Conservation (phyloP, 164 flowering plant genomes). For the Cinnamomum micranthum region DNA sequence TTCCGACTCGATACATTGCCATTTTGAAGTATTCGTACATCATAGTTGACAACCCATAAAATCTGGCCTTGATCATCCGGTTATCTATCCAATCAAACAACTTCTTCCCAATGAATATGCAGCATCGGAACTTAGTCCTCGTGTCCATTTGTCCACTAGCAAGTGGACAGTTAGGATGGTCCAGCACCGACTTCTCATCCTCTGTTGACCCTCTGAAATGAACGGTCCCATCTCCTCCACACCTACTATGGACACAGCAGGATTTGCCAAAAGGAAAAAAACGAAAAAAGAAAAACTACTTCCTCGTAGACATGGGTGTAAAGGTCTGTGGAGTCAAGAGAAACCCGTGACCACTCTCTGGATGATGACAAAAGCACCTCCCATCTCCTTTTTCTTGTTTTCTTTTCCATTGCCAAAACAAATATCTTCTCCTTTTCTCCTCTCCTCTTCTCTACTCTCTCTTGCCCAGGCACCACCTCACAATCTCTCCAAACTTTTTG, state of each 20-base stretch:
- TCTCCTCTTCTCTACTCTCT: constrained; percentile 9
- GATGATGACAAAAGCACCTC: constrained; percentile 12
- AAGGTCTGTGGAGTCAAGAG: constrained; percentile 30
- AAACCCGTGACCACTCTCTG: constrained; percentile 41
- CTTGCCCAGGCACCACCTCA: constrained; percentile 10
- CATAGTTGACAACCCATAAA: too few species aligned
- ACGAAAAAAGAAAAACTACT: not conserved
- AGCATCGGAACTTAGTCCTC: too few species aligned
- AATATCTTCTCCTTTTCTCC: not conserved
- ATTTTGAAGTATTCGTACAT: too few species aligned
- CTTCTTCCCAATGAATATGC: too few species aligned
- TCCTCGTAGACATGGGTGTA: constrained; percentile 1
- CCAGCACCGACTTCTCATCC: not conserved
- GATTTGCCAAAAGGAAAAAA: too few species aligned
- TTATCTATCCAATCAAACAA: too few species aligned
- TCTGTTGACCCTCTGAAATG: not conserved
- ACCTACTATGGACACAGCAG: not conserved
- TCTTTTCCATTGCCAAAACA: not conserved
- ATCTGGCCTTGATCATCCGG: too few species aligned
- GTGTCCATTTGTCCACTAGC: not conserved
- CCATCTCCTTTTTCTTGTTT: not conserved
- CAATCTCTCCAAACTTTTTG: constrained; percentile 15
- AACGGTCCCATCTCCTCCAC: constrained; percentile 1
- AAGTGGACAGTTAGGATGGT: not conserved
- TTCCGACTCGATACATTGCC: too few species aligned